phyloP scores from a whole-genome alignment of 1,139 yeast species.

The Candida dubliniensis region DNA sequence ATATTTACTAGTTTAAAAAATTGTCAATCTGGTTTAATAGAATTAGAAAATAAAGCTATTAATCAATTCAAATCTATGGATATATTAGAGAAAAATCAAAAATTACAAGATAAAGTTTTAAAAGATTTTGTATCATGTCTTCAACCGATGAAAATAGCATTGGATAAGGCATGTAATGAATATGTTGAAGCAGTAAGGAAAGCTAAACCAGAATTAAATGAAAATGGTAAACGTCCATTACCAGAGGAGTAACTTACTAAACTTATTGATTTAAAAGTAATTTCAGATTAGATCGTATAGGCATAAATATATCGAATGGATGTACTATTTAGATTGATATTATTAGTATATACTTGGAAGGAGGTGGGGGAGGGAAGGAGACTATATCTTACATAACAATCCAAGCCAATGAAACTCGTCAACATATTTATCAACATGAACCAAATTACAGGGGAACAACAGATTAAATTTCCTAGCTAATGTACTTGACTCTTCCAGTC shows the following conservation, averaged over 20 bases:
- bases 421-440: conserved; percentile 4
- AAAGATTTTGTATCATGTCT: conserved; percentile 35
- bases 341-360: too few species aligned
- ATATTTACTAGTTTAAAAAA: conserved; percentile 36
- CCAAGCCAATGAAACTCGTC: conserved; percentile 15
- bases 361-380: background rate
- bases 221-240: conserved; percentile 29
- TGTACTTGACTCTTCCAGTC: conserved; percentile 3
- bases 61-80: conserved; percentile 12
- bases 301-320: background rate
- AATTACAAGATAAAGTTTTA: conserved; percentile 32
- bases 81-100: conserved; percentile 24
- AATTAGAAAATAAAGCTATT: conserved; percentile 22
- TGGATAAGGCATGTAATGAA: conserved; percentile 33
- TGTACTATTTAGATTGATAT: too few species aligned
- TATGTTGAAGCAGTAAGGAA: conserved; percentile 29
- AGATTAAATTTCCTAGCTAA: conserved; percentile 4
- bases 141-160: conserved; percentile 29
- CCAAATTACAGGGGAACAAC: conserved; percentile 7
- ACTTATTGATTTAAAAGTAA: background rate
- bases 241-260: conserved; percentile 8
- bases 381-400: conserved; percentile 9
- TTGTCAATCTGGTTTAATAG: conserved; percentile 28
- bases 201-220: conserved; percentile 19
- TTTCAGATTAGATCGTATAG: too few species aligned